Base-by-base conservation (phyloP, 177 flowering plant species). In the Vitis hybrid region DNA sequence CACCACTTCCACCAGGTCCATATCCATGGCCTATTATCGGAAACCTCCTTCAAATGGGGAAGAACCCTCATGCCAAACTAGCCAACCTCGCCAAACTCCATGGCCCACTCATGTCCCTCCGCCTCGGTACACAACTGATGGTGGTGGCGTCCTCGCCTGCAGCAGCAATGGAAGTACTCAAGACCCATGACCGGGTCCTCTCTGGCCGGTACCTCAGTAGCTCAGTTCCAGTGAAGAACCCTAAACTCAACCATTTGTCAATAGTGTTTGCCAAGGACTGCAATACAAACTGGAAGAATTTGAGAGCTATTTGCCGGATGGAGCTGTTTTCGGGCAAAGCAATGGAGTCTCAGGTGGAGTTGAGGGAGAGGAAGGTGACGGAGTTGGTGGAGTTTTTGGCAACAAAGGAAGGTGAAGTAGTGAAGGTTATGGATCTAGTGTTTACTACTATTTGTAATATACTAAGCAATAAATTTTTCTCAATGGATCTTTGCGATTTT, bases 291-390 rank as follows among this genome's bases (percentile, higher is more conserved):
- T 83, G 87, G 89, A 83, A 66, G 70, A 18, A 13, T 1, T 76
- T 83, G 17, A 62, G 86, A 0, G 56, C 75, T 1, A 3, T 85
- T 1, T 78, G 85, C 23, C 70, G 65, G 63, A 60, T 48, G 0
- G 83, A 83, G 75, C 68, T 85, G 0, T 82, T 85, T 64, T 72
- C 88, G 0, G 2, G 48, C 2, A 79, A 72, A 63, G 74, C 79
- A 7, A 14, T 83, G 2, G 78, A 77, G 11, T 54, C 60, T 12
- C 81, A 77, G 8, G 48, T 70, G 1, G 0, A 32, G 9, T 8
- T 70, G 67, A 74, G 85, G 49, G 81, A 82, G 74, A 56, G 72
- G n/a, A 85, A 81, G 66, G 75, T 73, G 52, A 10, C 0, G 18
- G 78, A 82, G 5, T 32, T 86, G 78, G 72, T 83, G 26, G 51